Evolutionary conservation across 78 protist genomes (phyloP).

Genomic region (Dictyostelium purpureum): DNA sequence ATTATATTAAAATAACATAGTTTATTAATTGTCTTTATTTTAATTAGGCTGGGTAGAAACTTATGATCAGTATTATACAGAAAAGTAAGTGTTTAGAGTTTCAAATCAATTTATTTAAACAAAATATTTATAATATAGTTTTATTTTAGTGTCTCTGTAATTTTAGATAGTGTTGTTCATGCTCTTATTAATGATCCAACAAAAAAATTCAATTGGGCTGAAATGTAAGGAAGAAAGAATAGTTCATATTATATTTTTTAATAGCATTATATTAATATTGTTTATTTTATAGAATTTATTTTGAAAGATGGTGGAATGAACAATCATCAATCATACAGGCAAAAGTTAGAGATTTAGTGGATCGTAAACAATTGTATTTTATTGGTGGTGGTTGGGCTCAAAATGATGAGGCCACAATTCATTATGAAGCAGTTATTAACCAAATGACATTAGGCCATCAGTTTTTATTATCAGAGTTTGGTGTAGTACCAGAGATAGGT

Average conservation of each 20-base stretch:
- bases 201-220: constrained; percentile 73
- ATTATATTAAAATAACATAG: too few species aligned
- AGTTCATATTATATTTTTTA: background rate
- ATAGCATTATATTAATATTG: background rate
- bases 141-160: constrained; percentile 40
- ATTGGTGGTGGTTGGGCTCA: constrained; percentile 79
- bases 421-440: constrained; percentile 64
- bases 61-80: constrained; percentile 24
- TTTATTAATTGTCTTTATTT: background rate
- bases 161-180: constrained; percentile 15
- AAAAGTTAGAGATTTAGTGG: constrained; percentile 38
- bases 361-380: constrained; percentile 27
- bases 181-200: constrained; percentile 17
- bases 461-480: constrained; percentile 63
- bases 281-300: constrained; percentile 11
- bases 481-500: constrained; percentile 45
- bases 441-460: constrained; percentile 81
- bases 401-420: constrained; percentile 74
- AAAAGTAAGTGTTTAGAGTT: too few species aligned
- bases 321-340: constrained; percentile 23
- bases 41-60: constrained; percentile 68
- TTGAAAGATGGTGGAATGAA: constrained; percentile 56
- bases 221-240: too few species aligned
- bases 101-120: too few species aligned
- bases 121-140: too few species aligned